Conservation (phyloP, 2,329 filamentous ascomycete species). For the Nemania sp. region DNA sequence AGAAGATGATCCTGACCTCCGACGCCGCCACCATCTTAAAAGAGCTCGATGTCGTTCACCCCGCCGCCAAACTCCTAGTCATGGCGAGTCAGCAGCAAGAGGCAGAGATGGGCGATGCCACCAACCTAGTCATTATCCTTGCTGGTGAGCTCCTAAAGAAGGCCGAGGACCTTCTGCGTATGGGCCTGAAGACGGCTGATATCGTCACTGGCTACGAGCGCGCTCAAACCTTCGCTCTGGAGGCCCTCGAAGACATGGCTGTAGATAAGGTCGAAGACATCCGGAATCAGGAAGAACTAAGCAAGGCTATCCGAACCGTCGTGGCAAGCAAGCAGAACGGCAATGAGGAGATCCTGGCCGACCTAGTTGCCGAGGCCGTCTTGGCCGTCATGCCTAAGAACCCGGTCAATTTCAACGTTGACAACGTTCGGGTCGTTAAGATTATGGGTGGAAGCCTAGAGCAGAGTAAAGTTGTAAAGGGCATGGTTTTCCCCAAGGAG, state of each 20-base stretch:
- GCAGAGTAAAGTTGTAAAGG: constrained; percentile 93
- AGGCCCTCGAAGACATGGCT: constrained; percentile 85
- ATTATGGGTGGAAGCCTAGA: constrained; percentile 98
- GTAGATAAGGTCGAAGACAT: constrained; percentile 93
- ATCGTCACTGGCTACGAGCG: constrained; percentile 96
- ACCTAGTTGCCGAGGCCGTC: constrained; percentile 85
- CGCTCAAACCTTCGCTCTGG: constrained; percentile 88
- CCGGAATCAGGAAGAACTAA: constrained; percentile 82
- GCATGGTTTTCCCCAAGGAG: constrained; percentile 98
- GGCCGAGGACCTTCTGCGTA: constrained; percentile 93
- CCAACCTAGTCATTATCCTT: constrained; percentile 95
- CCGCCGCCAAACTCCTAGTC: constrained; percentile 94
- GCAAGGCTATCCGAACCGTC: constrained; percentile 95
- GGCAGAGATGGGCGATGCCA: constrained; percentile 98
- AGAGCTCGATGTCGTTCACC: constrained; percentile 98
- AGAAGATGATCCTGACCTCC: constrained; percentile 99
- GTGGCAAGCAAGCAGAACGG: constrained; percentile 97
- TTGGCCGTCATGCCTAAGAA: constrained; percentile 96
- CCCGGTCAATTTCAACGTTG: constrained; percentile 95
- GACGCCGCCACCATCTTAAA: constrained; percentile 97
- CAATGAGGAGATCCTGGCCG: constrained; percentile 87
- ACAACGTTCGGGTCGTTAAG: constrained; percentile 99
- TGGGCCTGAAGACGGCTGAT: constrained; percentile 99
- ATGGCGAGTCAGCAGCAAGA: constrained; percentile 99
- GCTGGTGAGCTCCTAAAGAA: constrained; percentile 96